Percentiles rank a stretch among this genome's conserved stretches.
Evolutionary conservation across 1,139 yeast species (phyloP).

Genomic region (Kodamaea derodonti): DNA sequence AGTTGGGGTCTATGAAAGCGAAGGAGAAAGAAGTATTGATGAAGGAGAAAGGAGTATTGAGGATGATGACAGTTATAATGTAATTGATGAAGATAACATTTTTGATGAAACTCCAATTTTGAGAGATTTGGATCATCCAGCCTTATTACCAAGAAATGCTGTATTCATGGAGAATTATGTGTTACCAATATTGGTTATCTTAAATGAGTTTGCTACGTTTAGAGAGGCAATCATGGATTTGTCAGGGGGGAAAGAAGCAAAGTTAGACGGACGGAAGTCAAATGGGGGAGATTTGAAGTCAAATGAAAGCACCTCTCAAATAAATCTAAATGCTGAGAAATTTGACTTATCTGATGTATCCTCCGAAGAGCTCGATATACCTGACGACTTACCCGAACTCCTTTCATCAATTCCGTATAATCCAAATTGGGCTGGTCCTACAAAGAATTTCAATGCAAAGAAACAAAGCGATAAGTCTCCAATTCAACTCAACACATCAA

Average conservation of each 20-base stretch:
- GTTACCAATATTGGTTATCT: constrained; percentile 19
- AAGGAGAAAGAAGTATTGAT: not conserved
- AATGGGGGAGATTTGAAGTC: not conserved
- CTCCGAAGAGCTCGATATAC: no score
- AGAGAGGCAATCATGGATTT: not conserved
- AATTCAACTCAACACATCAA: not conserved
- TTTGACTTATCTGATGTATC: not conserved
- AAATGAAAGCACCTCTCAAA: not conserved
- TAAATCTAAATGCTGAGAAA: not conserved
- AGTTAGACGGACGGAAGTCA: no score
- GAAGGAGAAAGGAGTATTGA: not conserved
- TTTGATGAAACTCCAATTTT: constrained; percentile 1
- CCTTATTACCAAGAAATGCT: constrained; percentile 12
- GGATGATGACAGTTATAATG: constrained; percentile 1
- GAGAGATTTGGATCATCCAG: constrained; percentile 13
- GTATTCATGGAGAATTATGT: constrained; percentile 23
- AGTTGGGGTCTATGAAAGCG: not conserved
- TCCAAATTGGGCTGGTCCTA: not conserved
- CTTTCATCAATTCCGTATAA: not conserved
- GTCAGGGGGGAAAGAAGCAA: no score
- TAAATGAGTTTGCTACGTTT: not conserved
- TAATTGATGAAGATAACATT: constrained; percentile 1
- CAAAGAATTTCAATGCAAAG: no score
- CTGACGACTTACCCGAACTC: no score
- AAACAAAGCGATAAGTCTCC: not conserved